Evolutionary conservation across 208 protist genomes (phyloP).

Genomic region (Strigomonas culicis): DNA sequence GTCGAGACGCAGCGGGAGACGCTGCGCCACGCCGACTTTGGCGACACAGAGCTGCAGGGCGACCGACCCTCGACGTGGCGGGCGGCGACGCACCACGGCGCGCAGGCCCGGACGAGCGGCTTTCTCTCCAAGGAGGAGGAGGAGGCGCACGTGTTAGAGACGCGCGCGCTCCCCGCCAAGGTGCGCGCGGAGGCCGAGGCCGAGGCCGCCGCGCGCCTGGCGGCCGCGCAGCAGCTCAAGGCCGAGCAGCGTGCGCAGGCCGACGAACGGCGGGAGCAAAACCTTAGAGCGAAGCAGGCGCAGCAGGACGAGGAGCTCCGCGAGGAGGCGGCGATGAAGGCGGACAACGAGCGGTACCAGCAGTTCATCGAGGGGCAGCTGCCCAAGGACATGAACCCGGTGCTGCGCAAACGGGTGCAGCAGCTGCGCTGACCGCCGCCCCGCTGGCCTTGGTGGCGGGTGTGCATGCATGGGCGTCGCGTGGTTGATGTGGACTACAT

Average conservation of each 20-base stretch:
- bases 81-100: constrained; percentile 12
- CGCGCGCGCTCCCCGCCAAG: constrained; percentile 47
- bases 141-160: constrained; percentile 51
- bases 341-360: constrained; percentile 50
- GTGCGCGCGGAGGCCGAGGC: constrained; percentile 37
- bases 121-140: constrained; percentile 65
- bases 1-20: constrained; percentile 14
- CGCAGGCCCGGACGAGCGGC: constrained; percentile 41
- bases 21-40: constrained; percentile 4
- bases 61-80: not conserved
- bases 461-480: no score
- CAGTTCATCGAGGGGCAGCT: constrained; percentile 65
- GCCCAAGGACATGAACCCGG: constrained; percentile 50
- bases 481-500: no score
- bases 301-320: constrained; percentile 30
- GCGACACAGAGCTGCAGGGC: constrained; percentile 13
- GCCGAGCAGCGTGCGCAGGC: constrained; percentile 63
- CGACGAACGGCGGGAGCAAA: constrained; percentile 57
- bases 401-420: constrained; percentile 48
- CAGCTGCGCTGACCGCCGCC: constrained; percentile 26
- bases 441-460: no score
- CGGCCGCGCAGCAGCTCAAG: constrained; percentile 36
- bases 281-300: constrained; percentile 27
- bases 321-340: constrained; percentile 28
- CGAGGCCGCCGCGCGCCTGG: constrained; percentile 27